phyloP scores from a whole-genome alignment of 2,329 filamentous ascomycete genomes.

The Amauroascus niger region DNA sequence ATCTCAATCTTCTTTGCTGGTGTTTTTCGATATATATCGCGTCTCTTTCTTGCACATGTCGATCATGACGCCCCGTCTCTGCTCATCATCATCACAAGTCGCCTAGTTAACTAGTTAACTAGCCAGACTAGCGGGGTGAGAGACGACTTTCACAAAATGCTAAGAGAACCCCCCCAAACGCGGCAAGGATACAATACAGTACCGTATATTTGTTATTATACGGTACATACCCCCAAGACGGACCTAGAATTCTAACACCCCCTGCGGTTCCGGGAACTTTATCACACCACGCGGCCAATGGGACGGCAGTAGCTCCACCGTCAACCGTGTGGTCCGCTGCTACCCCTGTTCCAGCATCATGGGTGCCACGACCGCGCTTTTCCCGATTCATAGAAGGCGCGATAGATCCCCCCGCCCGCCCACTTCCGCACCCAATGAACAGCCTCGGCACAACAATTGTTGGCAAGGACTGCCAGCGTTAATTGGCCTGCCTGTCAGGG shows the following conservation, averaged over 20 bases:
- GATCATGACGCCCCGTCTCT: background rate
- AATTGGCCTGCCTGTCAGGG: slow-evolving; percentile 5
- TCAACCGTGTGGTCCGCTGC: slow-evolving; percentile 1
- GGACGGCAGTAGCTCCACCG: background rate
- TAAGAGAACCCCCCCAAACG: too few relatives aligned
- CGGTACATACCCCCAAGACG: slow-evolving; percentile 1
- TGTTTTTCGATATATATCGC: too few relatives aligned
- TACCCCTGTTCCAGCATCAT: slow-evolving; percentile 8
- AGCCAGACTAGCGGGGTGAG: too few relatives aligned
- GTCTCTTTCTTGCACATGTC: background rate
- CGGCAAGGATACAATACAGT: background rate
- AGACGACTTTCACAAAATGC: too few relatives aligned
- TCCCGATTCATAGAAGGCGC: background rate
- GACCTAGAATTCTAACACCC: background rate
- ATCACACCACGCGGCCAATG: background rate
- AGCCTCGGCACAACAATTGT: background rate
- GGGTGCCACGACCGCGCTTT: background rate
- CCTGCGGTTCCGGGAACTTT: background rate
- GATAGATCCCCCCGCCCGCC: background rate
- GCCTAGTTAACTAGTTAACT: too few relatives aligned
- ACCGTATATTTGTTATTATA: background rate
- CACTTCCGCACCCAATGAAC: background rate
- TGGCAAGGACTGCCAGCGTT: background rate
- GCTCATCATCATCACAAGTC: background rate
- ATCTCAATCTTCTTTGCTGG: background rate